These are phyloP conservation scores for Acacia concinna DNA, from an alignment of 331 rosid species.

Conservation along the genomic window DNA sequence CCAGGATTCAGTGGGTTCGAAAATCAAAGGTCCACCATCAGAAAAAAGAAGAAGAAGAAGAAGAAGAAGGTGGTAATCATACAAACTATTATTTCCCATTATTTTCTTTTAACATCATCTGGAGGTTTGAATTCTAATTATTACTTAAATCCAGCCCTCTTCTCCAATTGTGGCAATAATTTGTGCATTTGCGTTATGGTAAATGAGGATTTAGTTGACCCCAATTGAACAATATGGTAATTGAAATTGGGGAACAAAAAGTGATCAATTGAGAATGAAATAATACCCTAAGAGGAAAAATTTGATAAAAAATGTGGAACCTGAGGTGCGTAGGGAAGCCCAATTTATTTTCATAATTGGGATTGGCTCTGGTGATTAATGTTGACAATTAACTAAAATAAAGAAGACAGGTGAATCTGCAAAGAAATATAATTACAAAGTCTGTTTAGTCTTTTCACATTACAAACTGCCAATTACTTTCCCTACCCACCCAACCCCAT, in stretches of 20 bases:
- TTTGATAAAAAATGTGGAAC: background rate
- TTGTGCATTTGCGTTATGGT: background rate
- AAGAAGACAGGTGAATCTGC: constrained; percentile 28
- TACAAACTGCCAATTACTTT: background rate
- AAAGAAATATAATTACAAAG: background rate
- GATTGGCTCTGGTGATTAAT: constrained; percentile 35
- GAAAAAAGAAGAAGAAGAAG: too few relatives aligned
- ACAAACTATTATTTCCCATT: background rate
- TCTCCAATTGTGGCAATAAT: background rate
- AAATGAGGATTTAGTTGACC: background rate
- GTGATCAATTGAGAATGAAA: background rate
- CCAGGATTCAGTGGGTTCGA: too few relatives aligned
- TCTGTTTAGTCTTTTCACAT: background rate
- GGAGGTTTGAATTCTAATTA: background rate
- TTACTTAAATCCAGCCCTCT: background rate
- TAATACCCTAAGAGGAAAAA: background rate
- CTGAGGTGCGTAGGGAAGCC: background rate
- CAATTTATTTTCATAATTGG: constrained; percentile 25
- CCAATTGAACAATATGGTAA: background rate
- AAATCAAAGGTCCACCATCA: too few relatives aligned
- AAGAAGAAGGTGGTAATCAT: too few relatives aligned
- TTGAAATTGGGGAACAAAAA: background rate
- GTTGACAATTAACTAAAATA: constrained; percentile 46
- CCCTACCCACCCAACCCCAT: background rate
- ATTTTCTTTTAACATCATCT: background rate